Conservation (phyloP, 2,329 filamentous ascomycete genomes). For the Keithomyces neogunnii region DNA sequence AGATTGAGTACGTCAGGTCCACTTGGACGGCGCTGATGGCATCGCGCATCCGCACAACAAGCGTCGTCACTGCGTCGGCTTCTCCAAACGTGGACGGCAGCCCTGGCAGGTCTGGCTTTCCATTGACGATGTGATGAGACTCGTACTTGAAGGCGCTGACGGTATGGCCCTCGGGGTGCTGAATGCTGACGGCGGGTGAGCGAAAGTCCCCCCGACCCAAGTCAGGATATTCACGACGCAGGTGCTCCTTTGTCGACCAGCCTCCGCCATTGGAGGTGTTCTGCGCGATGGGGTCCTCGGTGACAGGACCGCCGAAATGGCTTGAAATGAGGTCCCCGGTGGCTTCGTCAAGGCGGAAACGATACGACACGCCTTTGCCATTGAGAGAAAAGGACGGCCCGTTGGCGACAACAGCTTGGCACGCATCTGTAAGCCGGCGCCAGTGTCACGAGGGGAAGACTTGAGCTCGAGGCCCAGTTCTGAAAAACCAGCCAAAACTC, state of each 20-base stretch:
- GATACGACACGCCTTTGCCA: slow-evolving; percentile 49
- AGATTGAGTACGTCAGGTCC: slow-evolving; percentile 54
- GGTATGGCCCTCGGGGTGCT: slow-evolving; percentile 48
- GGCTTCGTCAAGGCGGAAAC: slow-evolving; percentile 50
- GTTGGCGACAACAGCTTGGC: slow-evolving; percentile 41
- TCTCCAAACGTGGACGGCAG: slow-evolving; percentile 52
- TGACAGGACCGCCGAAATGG: slow-evolving; percentile 51
- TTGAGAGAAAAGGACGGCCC: slow-evolving; percentile 49
- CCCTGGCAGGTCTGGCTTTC: slow-evolving; percentile 47
- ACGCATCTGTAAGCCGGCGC: not conserved
- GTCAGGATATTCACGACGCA: slow-evolving; percentile 57
- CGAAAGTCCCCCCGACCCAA: slow-evolving; percentile 55
- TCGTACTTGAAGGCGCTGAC: slow-evolving; percentile 50
- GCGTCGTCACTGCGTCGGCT: slow-evolving; percentile 47
- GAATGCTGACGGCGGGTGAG: slow-evolving; percentile 51
- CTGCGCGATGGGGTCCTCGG: slow-evolving; percentile 35
- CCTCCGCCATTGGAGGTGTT: slow-evolving; percentile 38
- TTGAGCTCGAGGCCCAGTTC: no score
- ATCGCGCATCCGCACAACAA: slow-evolving; percentile 50
- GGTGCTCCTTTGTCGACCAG: slow-evolving; percentile 37
- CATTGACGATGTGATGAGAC: slow-evolving; percentile 43
- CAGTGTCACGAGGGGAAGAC: not conserved
- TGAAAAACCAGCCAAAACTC: no score
- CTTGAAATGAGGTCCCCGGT: slow-evolving; percentile 51
- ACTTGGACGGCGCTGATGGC: slow-evolving; percentile 50